phyloP scores from a whole-genome alignment of 225 moss, liverwort and hornwort species.

The Sphagnum tenellum region DNA sequence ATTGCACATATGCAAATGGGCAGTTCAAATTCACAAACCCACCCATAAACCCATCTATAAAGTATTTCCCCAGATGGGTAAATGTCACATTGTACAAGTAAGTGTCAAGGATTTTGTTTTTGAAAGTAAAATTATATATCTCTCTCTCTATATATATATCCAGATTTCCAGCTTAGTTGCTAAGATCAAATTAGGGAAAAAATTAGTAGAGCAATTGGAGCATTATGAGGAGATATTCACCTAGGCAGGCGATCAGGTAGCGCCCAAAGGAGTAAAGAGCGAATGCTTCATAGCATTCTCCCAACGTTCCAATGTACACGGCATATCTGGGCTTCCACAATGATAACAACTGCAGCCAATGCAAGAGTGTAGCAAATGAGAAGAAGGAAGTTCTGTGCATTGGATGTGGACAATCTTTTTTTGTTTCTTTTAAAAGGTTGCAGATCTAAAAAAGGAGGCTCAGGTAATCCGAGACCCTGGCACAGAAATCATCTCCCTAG shows the following conservation, averaged over 20 bases:
- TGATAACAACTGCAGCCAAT: slow-evolving; percentile 68
- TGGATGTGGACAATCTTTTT: too few species aligned
- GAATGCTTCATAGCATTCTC: slow-evolving; percentile 95
- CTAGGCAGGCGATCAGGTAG: slow-evolving; percentile 86
- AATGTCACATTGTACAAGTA: background rate
- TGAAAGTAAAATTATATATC: background rate
- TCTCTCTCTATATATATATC: background rate
- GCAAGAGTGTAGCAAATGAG: slow-evolving; percentile 18
- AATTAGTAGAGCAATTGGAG: background rate
- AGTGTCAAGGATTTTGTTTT: background rate
- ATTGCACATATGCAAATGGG: too few species aligned
- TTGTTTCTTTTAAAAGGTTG: too few species aligned
- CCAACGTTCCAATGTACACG: slow-evolving; percentile 62
- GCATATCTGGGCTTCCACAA: slow-evolving; percentile 54
- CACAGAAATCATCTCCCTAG: too few species aligned
- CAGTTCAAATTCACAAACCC: too few species aligned
- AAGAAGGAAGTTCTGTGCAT: background rate
- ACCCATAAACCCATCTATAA: background rate
- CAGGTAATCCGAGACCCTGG: too few species aligned
- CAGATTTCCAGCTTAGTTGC: background rate
- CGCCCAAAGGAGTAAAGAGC: slow-evolving; percentile 89
- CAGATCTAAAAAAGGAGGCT: too few species aligned
- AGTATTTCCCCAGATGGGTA: background rate
- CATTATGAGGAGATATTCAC: slow-evolving; percentile 22
- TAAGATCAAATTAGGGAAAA: slow-evolving; percentile 6